Percentiles rank a stretch among this genome's conserved stretches.
Evolutionary conservation across 306 rosid species (phyloP).

Genomic region (Pterocarpus macrocarpus): DNA sequence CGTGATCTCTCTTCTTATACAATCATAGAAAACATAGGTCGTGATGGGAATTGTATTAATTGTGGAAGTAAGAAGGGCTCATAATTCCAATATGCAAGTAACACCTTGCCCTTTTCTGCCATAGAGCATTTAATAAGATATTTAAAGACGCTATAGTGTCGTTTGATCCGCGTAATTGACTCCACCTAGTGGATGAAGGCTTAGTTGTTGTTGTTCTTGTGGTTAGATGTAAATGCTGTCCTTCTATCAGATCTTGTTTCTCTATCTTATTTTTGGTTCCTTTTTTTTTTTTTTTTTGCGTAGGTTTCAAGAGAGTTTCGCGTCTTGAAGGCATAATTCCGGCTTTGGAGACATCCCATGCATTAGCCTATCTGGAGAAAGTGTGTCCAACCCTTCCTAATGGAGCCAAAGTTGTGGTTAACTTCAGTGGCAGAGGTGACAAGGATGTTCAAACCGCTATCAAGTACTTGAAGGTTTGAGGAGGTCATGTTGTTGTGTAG

Average conservation of each 20-base stretch:
- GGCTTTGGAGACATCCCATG: slow-evolving; percentile 97
- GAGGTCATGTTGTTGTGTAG: slow-evolving; percentile 10
- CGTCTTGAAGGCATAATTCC: slow-evolving; percentile 96
- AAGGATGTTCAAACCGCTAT: slow-evolving; percentile 96
- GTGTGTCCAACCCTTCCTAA: slow-evolving; percentile 82
- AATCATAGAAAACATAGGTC: too few species aligned
- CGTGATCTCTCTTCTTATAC: background rate
- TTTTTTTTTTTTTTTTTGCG: slow-evolving; percentile 34
- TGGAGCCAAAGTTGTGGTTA: slow-evolving; percentile 80
- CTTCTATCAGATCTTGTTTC: slow-evolving; percentile 15
- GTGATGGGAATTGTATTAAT: too few species aligned
- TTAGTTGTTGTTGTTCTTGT: background rate
- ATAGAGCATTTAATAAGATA: slow-evolving; percentile 2
- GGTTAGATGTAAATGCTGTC: slow-evolving; percentile 28
- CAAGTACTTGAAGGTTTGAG: slow-evolving; percentile 78
- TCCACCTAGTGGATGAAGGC: too few species aligned
- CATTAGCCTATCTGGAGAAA: slow-evolving; percentile 85
- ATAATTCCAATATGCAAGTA: background rate
- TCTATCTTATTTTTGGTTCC: background rate
- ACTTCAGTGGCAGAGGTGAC: slow-evolving; percentile 97
- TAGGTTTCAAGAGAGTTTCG: slow-evolving; percentile 88
- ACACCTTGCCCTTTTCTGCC: slow-evolving; percentile 6
- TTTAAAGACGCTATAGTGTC: background rate
- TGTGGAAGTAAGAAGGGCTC: too few species aligned
- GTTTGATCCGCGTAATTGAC: too few species aligned